A percentile compares a stretch with the other conserved stretches of the same genome.
phyloP scores from a whole-genome alignment of 192 early-diverging fungal genomes.

The Irineochytrium annulatum region DNA sequence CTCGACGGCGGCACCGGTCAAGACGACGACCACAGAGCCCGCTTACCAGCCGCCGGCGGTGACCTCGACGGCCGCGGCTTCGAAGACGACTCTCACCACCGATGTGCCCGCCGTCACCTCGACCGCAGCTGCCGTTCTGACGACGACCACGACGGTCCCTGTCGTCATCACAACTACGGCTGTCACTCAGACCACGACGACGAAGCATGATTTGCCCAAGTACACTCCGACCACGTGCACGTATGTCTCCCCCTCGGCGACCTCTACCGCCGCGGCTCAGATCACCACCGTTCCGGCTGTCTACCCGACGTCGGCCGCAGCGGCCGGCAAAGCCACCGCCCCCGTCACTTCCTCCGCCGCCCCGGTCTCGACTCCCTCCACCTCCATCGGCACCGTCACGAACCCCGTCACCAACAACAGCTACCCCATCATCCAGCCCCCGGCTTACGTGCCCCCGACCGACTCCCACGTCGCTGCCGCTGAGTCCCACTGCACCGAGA shows the following conservation, averaged over 20 bases:
- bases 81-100: too few relatives aligned
- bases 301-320: too few relatives aligned
- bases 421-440: neutral
- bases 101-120: too few relatives aligned
- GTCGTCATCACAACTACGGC: neutral
- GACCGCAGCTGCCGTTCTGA: too few relatives aligned
- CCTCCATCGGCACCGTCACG: neutral
- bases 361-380: neutral
- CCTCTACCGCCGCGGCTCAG: neutral
- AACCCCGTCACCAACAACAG: neutral
- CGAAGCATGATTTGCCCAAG: neutral
- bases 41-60: too few relatives aligned
- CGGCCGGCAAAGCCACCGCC: too few relatives aligned
- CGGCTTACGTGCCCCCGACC: neutral
- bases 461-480: neutral
- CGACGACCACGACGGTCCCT: conserved; percentile 1
- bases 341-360: neutral
- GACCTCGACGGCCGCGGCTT: too few relatives aligned
- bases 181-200: neutral
- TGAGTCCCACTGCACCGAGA: neutral
- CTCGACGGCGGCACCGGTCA: neutral
- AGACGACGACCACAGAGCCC: too few relatives aligned
- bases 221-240: neutral
- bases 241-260: neutral
- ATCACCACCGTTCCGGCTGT: neutral